These are phyloP conservation scores for Hyphopichia wangnamkhiaoensis DNA, from an alignment of 1,139 yeast species.

Conservation along the genomic window DNA sequence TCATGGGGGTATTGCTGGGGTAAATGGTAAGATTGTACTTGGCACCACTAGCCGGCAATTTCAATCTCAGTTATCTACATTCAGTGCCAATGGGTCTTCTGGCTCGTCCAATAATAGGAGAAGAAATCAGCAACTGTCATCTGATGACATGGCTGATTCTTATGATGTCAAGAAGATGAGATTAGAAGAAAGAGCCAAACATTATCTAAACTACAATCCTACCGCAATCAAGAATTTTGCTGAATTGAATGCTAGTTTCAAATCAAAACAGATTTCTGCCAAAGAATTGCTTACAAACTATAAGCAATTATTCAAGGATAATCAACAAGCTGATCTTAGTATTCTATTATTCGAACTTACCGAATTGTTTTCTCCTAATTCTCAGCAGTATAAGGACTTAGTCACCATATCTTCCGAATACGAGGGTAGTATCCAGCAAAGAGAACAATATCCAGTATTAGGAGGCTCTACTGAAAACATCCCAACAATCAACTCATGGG, in stretches of 20 bases:
- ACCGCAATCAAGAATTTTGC: conserved; percentile 50
- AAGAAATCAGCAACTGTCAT: conserved; percentile 6
- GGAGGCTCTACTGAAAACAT: conserved; percentile 22
- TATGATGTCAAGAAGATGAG: conserved; percentile 59
- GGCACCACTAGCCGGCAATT: conserved; percentile 50
- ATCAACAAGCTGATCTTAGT: conserved; percentile 47
- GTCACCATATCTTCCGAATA: conserved; percentile 24
- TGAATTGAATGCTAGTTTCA: conserved; percentile 50
- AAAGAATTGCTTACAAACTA: conserved; percentile 52
- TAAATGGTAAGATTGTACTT: conserved; percentile 40
- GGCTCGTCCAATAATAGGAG: conserved; percentile 8
- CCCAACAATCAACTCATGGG: conserved; percentile 33
- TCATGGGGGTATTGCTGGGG: conserved; percentile 65
- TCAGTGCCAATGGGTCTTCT: conserved; percentile 23
- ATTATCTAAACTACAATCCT: conserved; percentile 61
- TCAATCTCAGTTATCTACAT: conserved; percentile 72
- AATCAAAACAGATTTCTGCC: conserved; percentile 49
- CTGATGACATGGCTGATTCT: conserved; percentile 38
- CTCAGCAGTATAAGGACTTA: conserved; percentile 30
- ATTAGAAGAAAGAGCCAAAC: conserved; percentile 83
- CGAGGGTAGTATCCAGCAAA: conserved; percentile 17
- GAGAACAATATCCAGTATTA: conserved; percentile 33
- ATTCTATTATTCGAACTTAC: conserved; percentile 58
- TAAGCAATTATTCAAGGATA: conserved; percentile 48
- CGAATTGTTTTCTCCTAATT: conserved; percentile 48